Percentiles rank a stretch among this genome's conserved stretches.
Evolutionary conservation across 2,329 filamentous ascomycete species (phyloP).

Genomic region (Trichoderma guizhouense): DNA sequence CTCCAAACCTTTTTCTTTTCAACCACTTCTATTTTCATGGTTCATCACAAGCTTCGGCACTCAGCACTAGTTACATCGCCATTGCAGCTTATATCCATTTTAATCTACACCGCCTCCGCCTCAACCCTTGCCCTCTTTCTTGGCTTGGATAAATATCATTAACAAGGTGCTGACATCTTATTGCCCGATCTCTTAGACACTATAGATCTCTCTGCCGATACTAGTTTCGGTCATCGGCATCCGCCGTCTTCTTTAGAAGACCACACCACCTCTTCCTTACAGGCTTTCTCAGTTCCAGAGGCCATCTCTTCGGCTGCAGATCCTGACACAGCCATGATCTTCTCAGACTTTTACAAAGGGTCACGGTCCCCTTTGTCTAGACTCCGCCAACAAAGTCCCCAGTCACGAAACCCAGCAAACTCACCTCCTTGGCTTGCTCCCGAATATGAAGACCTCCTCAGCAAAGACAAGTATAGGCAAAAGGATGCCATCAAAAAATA

Average conservation of each 20-base stretch:
- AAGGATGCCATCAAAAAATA: conserved; percentile 60
- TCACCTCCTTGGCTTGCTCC: conserved; percentile 40
- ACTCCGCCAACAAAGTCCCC: conserved; percentile 41
- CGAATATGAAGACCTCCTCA: conserved; percentile 59
- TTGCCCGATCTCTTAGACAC: conserved; percentile 7
- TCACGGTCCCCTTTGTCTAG: conserved; percentile 52
- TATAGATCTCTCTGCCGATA: conserved; percentile 10
- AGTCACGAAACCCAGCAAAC: conserved; percentile 28
- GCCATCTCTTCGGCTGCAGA: conserved; percentile 3
- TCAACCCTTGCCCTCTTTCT: background rate
- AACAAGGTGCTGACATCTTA: conserved; percentile 15
- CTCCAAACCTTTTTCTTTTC: background rate
- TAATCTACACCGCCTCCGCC: background rate
- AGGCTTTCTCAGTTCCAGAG: background rate
- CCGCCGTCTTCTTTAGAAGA: background rate
- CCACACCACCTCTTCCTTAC: background rate
- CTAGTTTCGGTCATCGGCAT: background rate
- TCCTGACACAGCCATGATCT: conserved; percentile 44
- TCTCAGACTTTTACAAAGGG: conserved; percentile 58
- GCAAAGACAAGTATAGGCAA: conserved; percentile 59
- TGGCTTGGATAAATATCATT: background rate
- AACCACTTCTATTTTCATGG: background rate
- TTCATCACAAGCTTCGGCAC: background rate
- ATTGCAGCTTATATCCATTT: background rate
- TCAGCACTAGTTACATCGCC: conserved; percentile 1